Evolutionary conservation across 306 rosid genomes (phyloP).

Genomic region (Carpinus fangiana): DNA sequence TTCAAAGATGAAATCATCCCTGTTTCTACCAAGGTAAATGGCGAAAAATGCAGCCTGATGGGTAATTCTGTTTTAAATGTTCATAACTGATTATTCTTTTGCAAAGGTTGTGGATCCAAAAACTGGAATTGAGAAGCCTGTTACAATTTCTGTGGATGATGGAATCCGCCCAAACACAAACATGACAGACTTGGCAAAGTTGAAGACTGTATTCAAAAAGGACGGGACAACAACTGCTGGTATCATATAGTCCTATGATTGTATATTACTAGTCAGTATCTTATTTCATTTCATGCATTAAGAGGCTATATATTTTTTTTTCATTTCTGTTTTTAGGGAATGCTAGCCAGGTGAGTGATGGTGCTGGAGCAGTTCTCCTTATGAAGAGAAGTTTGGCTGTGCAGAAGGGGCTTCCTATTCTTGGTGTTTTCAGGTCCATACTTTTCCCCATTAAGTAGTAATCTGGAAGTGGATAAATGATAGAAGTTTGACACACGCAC

Average conservation of each 20-base stretch:
- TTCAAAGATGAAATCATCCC: constrained; percentile 90
- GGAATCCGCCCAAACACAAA: constrained; percentile 73
- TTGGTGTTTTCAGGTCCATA: constrained; percentile 75
- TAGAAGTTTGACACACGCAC: not conserved
- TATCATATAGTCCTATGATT: constrained; percentile 24
- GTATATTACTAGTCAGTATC: constrained; percentile 9
- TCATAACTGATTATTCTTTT: constrained; percentile 27
- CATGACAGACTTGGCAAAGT: constrained; percentile 62
- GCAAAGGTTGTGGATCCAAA: constrained; percentile 74
- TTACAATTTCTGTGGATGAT: constrained; percentile 71
- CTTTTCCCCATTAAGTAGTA: not conserved
- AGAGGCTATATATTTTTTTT: not conserved
- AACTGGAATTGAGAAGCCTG: constrained; percentile 72
- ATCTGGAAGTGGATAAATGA: not conserved
- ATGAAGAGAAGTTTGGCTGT: constrained; percentile 84
- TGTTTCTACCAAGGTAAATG: constrained; percentile 71
- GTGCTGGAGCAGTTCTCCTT: constrained; percentile 93
- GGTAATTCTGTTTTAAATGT: constrained; percentile 4
- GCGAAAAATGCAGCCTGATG: constrained; percentile 16
- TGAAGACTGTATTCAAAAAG: constrained; percentile 77
- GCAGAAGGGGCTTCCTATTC: constrained; percentile 80
- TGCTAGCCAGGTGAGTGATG: constrained; percentile 92
- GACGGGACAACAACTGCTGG: constrained; percentile 92
- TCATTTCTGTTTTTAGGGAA: constrained; percentile 55
- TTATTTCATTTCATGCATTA: constrained; percentile 2